A percentile compares a stretch with the other conserved stretches of the same genome.
Evolutionary conservation across 2,329 filamentous ascomycete genomes (phyloP).

Genomic region (Dryadomyces quercivorus): DNA sequence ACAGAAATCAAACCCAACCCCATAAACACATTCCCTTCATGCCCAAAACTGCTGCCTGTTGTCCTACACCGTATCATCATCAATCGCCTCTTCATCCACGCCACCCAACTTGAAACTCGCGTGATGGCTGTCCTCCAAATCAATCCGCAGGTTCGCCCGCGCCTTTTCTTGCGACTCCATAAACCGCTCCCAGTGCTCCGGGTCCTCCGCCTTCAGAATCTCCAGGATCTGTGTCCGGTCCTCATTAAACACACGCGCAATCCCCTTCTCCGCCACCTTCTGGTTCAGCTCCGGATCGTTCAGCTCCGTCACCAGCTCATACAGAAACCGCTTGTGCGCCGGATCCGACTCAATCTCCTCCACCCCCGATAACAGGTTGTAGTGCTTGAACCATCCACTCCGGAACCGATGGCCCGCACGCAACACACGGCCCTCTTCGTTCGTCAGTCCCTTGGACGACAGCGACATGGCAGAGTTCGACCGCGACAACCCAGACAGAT

Average conservation of each 20-base stretch:
- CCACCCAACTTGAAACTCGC: background rate
- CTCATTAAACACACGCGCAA: slow-evolving; percentile 49
- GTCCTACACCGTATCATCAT: background rate
- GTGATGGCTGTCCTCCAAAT: slow-evolving; percentile 1
- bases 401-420: slow-evolving; percentile 46
- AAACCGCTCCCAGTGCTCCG: slow-evolving; percentile 52
- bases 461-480: slow-evolving; percentile 39
- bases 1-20: background rate
- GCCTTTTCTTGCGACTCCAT: slow-evolving; percentile 50
- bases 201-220: slow-evolving; percentile 46
- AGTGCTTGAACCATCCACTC: slow-evolving; percentile 38
- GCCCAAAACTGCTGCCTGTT: no score
- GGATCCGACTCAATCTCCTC: slow-evolving; percentile 39
- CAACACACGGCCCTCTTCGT: slow-evolving; percentile 45
- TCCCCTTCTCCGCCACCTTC: slow-evolving; percentile 44
- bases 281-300: slow-evolving; percentile 44
- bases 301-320: slow-evolving; percentile 51
- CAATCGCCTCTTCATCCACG: slow-evolving; percentile 5
- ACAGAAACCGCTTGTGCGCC: slow-evolving; percentile 38
- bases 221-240: slow-evolving; percentile 37
- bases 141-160: slow-evolving; percentile 34
- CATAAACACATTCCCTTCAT: no score
- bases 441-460: slow-evolving; percentile 37
- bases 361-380: slow-evolving; percentile 33
- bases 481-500: slow-evolving; percentile 29